Base-by-base conservation (phyloP, 2,329 filamentous ascomycete species). In the Diaporthe longicolla region DNA sequence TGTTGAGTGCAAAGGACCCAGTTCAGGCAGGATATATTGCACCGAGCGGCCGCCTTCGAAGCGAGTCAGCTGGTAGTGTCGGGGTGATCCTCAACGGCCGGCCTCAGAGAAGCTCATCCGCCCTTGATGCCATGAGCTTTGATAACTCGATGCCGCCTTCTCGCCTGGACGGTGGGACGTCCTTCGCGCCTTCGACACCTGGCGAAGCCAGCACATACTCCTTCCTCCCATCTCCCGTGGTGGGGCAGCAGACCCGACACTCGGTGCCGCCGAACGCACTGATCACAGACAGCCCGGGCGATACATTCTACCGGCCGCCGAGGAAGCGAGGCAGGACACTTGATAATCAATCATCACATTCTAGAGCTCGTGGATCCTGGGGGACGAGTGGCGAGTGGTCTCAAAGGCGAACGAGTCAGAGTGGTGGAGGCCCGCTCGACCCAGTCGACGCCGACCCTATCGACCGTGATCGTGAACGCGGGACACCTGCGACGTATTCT, bases 261-360 rank as follows among this genome's bases (percentile, higher is more conserved):
- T 81, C 77, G 79, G 82, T 82, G 78, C 84, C 86, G 78, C 83
- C 85, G 70, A 80, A 88, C 74, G 82, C 87, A 77, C 78, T 87
- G 6, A 83, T 86, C 55, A 83, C 87, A 37, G 81, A 86, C 43
- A 88, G 92, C 76, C 81, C 88, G 17, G 85, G 90, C 1, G 95
- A 97, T 81, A 94, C 94, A 0, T 98, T 97, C 80, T 98, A 98
- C 81, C 92, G 96, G 63, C 94, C 95, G 24, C 96, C 95, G 21
- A 88, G 95, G 77, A 89, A 93, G 52, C 79, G 82, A 43, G 77
- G 80, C 6, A 72, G 76, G 6, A 82, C 82, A 1, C 3, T 81
- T 2, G 81, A 92, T 35, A 70, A 93, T 90, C 0, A 83, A 90
- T 81, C 81, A 13, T 82, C 83, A 1, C 78, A 80, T 2, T 79